Percentiles rank a stretch among this genome's conserved stretches.
phyloP scores from a whole-genome alignment of 352 stramenopile species.

The Phytophthora pini region DNA sequence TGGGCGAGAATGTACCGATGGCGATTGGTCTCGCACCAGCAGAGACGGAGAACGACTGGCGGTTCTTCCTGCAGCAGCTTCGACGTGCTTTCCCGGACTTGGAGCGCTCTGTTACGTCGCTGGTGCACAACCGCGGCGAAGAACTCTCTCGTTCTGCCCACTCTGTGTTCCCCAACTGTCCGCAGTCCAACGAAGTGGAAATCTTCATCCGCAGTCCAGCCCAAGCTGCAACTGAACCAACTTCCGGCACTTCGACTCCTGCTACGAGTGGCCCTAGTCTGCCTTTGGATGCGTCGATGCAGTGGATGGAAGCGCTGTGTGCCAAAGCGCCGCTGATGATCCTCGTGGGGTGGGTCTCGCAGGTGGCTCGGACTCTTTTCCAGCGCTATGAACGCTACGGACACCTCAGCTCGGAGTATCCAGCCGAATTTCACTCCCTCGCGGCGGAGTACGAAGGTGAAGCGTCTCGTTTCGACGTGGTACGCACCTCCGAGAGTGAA shows the following conservation, averaged over 20 bases:
- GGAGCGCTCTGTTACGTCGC: conserved; percentile 50
- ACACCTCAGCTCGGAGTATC: conserved; percentile 78
- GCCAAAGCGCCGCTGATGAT: conserved; percentile 80
- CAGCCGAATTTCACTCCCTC: conserved; percentile 73
- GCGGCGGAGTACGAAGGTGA: conserved; percentile 70
- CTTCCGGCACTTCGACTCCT: conserved; percentile 1
- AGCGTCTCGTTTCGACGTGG: conserved; percentile 63
- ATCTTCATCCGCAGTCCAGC: conserved; percentile 46
- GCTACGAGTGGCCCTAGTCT: conserved; percentile 17
- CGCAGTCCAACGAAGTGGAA: conserved; percentile 68
- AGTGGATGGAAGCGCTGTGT: conserved; percentile 74
- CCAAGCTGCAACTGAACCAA: conserved; percentile 9
- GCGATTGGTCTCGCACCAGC: conserved; percentile 59
- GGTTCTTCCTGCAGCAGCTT: conserved; percentile 73
- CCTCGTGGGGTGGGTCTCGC: conserved; percentile 82
- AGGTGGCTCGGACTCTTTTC: conserved; percentile 75
- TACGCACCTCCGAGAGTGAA: conserved; percentile 70
- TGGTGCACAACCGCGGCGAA: conserved; percentile 76
- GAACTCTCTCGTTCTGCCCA: conserved; percentile 49
- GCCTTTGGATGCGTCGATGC: conserved; percentile 46
- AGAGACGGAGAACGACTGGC: conserved; percentile 68
- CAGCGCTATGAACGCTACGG: conserved; percentile 78
- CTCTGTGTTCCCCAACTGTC: conserved; percentile 57
- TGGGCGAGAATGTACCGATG: conserved; percentile 79
- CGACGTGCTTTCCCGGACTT: conserved; percentile 64